Evolutionary conservation across 2,329 filamentous ascomycete genomes (phyloP), one percentile per base, ranked within the genome.

Genomic region (Albifimbria verrucaria): DNA sequence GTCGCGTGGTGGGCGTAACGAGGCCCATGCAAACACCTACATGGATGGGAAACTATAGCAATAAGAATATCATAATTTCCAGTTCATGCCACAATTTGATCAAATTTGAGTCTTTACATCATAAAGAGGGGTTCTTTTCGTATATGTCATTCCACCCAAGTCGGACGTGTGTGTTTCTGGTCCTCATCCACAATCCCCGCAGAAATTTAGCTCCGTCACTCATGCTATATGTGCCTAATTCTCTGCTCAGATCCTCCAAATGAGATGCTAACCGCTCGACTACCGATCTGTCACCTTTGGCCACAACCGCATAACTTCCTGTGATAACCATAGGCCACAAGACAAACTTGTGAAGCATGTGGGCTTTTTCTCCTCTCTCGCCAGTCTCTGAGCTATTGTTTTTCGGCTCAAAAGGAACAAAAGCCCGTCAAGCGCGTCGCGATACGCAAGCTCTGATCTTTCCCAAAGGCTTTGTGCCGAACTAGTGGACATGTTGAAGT

Each of bases 1-100:
- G 25, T 55, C 2, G 52, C 36, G 7, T 62, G 59, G 60, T 63
- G 59, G 62, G 22, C 23, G n/a, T 46, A 24, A 46, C 10, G 10
- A 43, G 6, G n/a, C n/a, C n/a, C n/a, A n/a, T n/a, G n/a, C n/a
- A n/a, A n/a, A n/a, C n/a, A n/a, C n/a, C n/a, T n/a, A n/a, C n/a
- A n/a, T n/a, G n/a, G n/a, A n/a, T n/a, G n/a, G n/a, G n/a, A n/a
- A n/a, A n/a, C n/a, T n/a, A n/a, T n/a, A n/a, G n/a, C n/a, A n/a
- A n/a, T n/a, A n/a, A n/a, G n/a, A n/a, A n/a, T n/a, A n/a, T n/a
- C n/a, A n/a, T n/a, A n/a, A n/a, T n/a, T n/a, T n/a, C n/a, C n/a
- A n/a, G n/a, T n/a, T n/a, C n/a, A n/a, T n/a, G n/a, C n/a, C n/a
- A n/a, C n/a, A n/a, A n/a, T n/a, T n/a, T n/a, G n/a, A n/a, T n/a